Base-by-base conservation (phyloP, 495 filamentous ascomycete species). In the Daldinia caldariorum region DNA sequence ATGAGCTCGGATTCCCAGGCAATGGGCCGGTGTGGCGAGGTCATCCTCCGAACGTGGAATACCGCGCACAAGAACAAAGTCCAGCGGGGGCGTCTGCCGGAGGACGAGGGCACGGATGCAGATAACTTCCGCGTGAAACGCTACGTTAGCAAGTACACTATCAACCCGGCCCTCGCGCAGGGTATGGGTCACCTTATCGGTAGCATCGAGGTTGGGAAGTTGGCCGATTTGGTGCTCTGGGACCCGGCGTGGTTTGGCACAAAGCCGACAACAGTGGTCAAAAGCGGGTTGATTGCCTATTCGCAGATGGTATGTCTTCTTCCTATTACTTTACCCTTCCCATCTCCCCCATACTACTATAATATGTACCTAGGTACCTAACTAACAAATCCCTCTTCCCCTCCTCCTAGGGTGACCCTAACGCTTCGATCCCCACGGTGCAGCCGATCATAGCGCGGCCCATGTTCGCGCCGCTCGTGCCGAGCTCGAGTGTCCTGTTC, bases 41-140 rank as follows among this genome's bases (percentile, higher is more conserved):
- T 99, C 50, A 89, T 99, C 66, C 83, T 97, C 51, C 88, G 95
- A 13, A 99, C 96, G 0, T 99, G 95, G 95, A 93, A 97, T 79
- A 99, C 95, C 2, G 95, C 95, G 0, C 94, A 97, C 81, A 99
- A 99, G 86, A 99, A 99, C 76, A 97, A 97, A 79, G 73, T 88
- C 13, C 95, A 99, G 80, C 84, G 95, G 6, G 96, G 96, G 0
- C 60, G 79, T 1, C 76, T 99, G 18, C 79, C 83, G 12, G 90
- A 97, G 80, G 95, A 99, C 72, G 85, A 91, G 67, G 91, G 86
- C 39, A 92, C 91, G 0, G 90, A 85, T 9, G 94, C 91, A 0
- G 95, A 99, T 73, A 99, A 99, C 78, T 94, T 92, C 83, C 84
- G 95, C 20, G 96, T 97, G 1, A 97, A 94, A 83, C 79, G 95